Base-by-base conservation (phyloP, 2,329 filamentous ascomycete species). In the Tolypocladium endophyticum region DNA sequence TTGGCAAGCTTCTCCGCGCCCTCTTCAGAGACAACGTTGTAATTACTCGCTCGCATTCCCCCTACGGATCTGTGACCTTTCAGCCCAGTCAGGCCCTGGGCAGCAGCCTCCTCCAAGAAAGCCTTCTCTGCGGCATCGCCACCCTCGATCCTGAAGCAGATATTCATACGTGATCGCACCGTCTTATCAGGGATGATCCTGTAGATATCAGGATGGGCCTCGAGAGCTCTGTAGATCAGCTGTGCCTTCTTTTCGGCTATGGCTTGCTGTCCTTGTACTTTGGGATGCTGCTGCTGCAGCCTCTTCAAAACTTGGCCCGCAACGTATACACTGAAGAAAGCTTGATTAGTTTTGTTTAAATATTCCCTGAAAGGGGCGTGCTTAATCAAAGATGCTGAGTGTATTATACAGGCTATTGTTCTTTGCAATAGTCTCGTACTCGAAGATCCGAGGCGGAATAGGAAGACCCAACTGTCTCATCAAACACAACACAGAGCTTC, bases 321-420 rank as follows among this genome's bases (percentile, higher is more conserved):
- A 59, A 97, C 84, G 77, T 88, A 97, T 41, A 97, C 89, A 72
- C 93, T 85, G 58, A 50, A 23, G n/a, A n/a, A n/a, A n/a, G n/a
- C 14, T 39, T 56, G 30, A 60, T 38, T 28, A 36, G 33, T 30
- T 9, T n/a, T 23, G 23, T n/a, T 11, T 11, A 11, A 12, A 4
- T 2, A 11, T 7, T 23, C 11, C n/a, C 4, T 43, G 9, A 8
- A 20, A 23, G 4, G 47, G 12, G 20, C 23, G 30, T n/a, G 74
- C 81, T 69, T 72, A 85, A 83, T 84, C 92, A 69, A 97, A 96
- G 69, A 97, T 96, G 68, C 90, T 92, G 12, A 97, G 78, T 0
- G 93, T 97, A 76, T 97, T 97, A 79, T 97, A 97, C 33, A 97
- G 81, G 66, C 89, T 94, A 77, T 96, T 94, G 77, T 95, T 95